Percentiles rank a stretch among this genome's conserved stretches.
phyloP scores from a whole-genome alignment of 2,329 filamentous ascomycete species.

The Coniochaeta sp. region DNA sequence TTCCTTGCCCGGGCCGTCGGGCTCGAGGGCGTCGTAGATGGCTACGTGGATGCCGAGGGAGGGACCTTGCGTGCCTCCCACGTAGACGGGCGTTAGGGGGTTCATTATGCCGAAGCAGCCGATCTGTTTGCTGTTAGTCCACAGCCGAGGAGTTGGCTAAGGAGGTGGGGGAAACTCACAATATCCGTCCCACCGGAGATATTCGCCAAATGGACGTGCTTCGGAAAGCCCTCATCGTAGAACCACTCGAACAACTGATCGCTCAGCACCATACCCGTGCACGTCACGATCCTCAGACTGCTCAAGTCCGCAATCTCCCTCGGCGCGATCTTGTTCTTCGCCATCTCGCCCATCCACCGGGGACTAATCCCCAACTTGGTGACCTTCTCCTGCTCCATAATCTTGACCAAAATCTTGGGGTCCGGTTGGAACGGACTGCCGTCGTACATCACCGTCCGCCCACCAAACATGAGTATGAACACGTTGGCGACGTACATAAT shows the following conservation, averaged over 20 bases:
- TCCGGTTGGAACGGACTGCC: constrained; percentile 74
- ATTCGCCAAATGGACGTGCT: constrained; percentile 60
- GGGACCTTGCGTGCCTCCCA: constrained; percentile 45
- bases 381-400: constrained; percentile 56
- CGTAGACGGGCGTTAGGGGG: constrained; percentile 59
- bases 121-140: constrained; percentile 30
- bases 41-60: constrained; percentile 43
- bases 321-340: constrained; percentile 56
- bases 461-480: constrained; percentile 51
- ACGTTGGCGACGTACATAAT: constrained; percentile 75
- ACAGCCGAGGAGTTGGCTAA: background rate
- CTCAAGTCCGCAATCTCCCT: constrained; percentile 56
- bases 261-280: constrained; percentile 76
- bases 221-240: constrained; percentile 64
- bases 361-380: constrained; percentile 72
- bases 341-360: constrained; percentile 67
- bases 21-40: constrained; percentile 57
- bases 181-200: constrained; percentile 75
- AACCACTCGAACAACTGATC: constrained; percentile 75
- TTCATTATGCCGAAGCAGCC: constrained; percentile 59
- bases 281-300: constrained; percentile 53
- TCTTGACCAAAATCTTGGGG: constrained; percentile 52
- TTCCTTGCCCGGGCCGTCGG: constrained; percentile 34
- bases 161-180: constrained; percentile 30
- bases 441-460: constrained; percentile 67